phyloP scores from a whole-genome alignment of 257 asterid species.

The Solanum pennellii region DNA sequence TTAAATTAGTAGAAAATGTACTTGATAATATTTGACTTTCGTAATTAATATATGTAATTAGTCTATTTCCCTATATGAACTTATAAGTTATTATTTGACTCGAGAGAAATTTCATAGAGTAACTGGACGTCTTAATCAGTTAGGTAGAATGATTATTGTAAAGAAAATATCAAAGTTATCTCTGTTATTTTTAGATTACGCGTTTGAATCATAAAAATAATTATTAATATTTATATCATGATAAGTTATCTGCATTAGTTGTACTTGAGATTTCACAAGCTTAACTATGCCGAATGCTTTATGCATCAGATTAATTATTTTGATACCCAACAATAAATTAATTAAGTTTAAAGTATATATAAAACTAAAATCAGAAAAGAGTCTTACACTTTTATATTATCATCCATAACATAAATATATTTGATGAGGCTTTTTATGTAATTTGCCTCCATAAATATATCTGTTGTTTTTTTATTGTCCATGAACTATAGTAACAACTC shows the following conservation, averaged over 20 bases:
- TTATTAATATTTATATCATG: background rate
- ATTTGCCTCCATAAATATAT: background rate
- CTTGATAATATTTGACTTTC: background rate
- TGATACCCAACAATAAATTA: background rate
- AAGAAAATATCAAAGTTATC: background rate
- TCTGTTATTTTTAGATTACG: background rate
- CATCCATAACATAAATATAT: background rate
- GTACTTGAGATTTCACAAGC: background rate
- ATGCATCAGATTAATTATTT: background rate
- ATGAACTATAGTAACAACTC: background rate
- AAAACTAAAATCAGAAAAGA: background rate
- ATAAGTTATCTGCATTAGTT: background rate
- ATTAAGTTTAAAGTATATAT: background rate
- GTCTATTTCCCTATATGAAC: background rate
- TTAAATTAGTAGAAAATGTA: background rate
- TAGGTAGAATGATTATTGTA: background rate
- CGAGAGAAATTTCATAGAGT: background rate
- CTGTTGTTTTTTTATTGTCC: background rate
- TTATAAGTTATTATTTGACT: background rate
- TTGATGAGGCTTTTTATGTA: background rate
- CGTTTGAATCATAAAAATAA: background rate
- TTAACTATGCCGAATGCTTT: background rate
- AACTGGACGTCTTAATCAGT: background rate
- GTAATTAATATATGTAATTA: background rate
- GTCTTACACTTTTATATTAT: background rate